Evolutionary conservation across 2,329 filamentous ascomycete species (phyloP), one percentile per base, ranked within the genome.

Genomic region (Tolypocladium amazonense): DNA sequence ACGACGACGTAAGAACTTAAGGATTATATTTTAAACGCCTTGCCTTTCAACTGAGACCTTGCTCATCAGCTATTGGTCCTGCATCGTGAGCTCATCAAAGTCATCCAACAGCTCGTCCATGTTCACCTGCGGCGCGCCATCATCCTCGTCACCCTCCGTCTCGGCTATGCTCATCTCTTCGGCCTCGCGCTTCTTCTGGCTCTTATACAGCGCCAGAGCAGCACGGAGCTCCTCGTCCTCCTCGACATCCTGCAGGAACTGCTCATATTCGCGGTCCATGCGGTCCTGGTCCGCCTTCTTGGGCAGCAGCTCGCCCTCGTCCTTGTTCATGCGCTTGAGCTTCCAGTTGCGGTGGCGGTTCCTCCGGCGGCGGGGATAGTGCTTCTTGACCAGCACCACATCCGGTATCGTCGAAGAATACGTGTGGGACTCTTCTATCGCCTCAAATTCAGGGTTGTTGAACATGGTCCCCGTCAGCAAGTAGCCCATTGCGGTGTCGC

Each of bases 181-280:
- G 1, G 77, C 75, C 60, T 84, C 81, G 58, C 70, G 67, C 71
- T 77, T 74, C 72, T 76, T 78, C 67, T 80, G 75, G 62, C 80
- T 82, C 78, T 93, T 96, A 78, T 96, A 99, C 68, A 99, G 73
- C 54, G 90, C 89, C 71, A 99, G 78, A 1, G 91, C 92, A 52
- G 87, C 83, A 59, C 94, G 82, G 65, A 97, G 80, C 70, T 99
- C 94, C 58, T 89, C 83, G 72, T 99, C 94, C 72, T 97, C 92
- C 76, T 99, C 95, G 14, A 99, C 90, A 73, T 99, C 94, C 54
- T 89, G 88, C 79, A 99, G 78, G 85, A 99, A 99, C 84, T 92
- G 85, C 78, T 99, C 94, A 76, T 96, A 99, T 75, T 99, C 94
- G 65, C 88, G 84, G 71, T 97, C 92, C 79, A 96, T 86, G 64